Conservation (phyloP, 2,329 filamentous ascomycete genomes). For the Mycocentrospora acerina region DNA sequence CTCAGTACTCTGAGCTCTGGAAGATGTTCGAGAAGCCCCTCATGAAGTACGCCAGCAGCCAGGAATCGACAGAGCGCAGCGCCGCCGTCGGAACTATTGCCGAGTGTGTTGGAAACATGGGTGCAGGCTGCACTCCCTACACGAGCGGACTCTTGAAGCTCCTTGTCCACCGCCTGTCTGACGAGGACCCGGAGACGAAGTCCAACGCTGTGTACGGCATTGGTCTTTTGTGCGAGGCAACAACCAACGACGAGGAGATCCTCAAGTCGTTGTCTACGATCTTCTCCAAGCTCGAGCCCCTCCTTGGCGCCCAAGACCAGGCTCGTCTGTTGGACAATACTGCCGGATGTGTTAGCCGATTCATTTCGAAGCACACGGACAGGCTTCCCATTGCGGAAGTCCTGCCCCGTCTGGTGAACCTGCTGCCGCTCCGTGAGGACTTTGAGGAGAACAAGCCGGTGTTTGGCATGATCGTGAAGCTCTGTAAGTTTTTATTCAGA, state of each 20-base stretch:
- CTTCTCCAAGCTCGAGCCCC: constrained; percentile 80
- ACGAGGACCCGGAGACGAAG: constrained; percentile 88
- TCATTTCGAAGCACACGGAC: constrained; percentile 89
- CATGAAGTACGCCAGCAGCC: constrained; percentile 82
- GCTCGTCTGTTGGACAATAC: constrained; percentile 90
- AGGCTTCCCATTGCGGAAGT: constrained; percentile 78
- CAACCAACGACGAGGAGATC: constrained; percentile 71
- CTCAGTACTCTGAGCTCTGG: constrained; percentile 83
- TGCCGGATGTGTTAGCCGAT: constrained; percentile 83
- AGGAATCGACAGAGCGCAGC: constrained; percentile 83
- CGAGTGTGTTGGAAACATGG: constrained; percentile 86
- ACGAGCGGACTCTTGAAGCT: constrained; percentile 76
- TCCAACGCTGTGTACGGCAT: constrained; percentile 93
- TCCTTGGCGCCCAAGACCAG: constrained; percentile 75
- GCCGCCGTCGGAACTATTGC: constrained; percentile 90
- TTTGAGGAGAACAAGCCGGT: constrained; percentile 96
- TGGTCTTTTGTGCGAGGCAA: constrained; percentile 81
- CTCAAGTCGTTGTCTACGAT: constrained; percentile 75
- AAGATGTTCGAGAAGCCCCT: constrained; percentile 94
- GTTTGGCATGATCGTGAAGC: constrained; percentile 83
- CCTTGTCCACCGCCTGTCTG: constrained; percentile 80
- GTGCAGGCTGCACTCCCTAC: constrained; percentile 75
- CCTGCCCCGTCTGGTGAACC: constrained; percentile 73
- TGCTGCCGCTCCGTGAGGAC: constrained; percentile 87
- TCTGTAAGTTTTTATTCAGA: constrained; percentile 67